These are phyloP conservation scores for Gynandropsis gynandra DNA, from an alignment of 345 rosid genomes.

Conservation along the genomic window DNA sequence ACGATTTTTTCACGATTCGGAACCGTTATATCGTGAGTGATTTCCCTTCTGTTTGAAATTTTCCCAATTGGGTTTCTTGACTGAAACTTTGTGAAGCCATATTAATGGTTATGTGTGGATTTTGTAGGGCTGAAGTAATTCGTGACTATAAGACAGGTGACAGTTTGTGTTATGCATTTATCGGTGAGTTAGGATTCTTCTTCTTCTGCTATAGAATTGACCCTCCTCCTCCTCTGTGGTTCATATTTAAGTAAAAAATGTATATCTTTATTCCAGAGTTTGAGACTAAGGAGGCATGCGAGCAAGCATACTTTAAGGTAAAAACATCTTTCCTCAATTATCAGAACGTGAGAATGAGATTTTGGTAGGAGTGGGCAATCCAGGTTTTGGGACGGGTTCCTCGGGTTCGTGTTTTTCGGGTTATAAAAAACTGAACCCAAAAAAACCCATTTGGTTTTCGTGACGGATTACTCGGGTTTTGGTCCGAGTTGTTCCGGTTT, in stretches of 20 bases:
- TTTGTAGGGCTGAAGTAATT: conserved; percentile 79
- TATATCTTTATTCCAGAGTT: conserved; percentile 52
- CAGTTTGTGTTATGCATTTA: conserved; percentile 91
- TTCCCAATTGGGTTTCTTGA: neutral
- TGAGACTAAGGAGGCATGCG: conserved; percentile 66
- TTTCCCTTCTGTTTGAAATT: neutral
- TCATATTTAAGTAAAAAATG: neutral
- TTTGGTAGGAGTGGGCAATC: no score
- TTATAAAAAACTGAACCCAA: no score
- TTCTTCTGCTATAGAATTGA: conserved; percentile 2
- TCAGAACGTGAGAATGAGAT: no score
- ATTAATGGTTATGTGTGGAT: conserved; percentile 16
- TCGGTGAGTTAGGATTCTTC: conserved; percentile 50
- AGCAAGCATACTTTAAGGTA: conserved; percentile 85
- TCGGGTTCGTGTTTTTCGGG: no score
- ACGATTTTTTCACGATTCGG: conserved; percentile 97
- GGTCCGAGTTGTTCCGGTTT: no score
- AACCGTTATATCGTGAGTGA: conserved; percentile 68
- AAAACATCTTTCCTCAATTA: no score
- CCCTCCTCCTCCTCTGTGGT: neutral
- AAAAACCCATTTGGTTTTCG: no score
- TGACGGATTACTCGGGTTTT: no score
- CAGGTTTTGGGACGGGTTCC: no score
- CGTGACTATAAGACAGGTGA: conserved; percentile 96
- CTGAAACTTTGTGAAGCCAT: neutral